Base-by-base conservation (phyloP, 495 filamentous ascomycete species). In the Talaromyces stipitatus region DNA sequence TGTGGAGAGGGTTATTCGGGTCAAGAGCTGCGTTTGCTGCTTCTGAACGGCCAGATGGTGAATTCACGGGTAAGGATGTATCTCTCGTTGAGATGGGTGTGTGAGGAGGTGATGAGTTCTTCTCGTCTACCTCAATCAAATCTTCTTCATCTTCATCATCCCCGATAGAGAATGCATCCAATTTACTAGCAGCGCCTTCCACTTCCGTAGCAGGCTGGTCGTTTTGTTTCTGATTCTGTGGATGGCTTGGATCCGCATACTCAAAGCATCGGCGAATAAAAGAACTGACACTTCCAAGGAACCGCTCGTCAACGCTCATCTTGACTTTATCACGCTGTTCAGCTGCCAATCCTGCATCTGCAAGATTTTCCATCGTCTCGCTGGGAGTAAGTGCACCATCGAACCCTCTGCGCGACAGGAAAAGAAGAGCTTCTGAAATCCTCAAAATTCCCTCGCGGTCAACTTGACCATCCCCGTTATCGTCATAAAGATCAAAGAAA, bases 181-280 rank as follows among this genome's bases (percentile, higher is more conserved):
- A 72, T 57, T 76, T 69, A 54, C 78, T 64, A 18, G 77, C 63
- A 52, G 69, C 59, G 61, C 76, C 65, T 33, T 60, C 63, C 2
- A 20, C 45, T 27, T 50, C 45, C 7, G 29, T 30, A 66, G n/a
- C n/a, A n/a, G 45, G n/a, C 27, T 16, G 16, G 24, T 18, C 50
- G 32, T 22, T 53, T 24, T 62, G 59, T 30, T 68, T 72, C 57
- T 82, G 77, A 53, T 84, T 80, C 29, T 76, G 79, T 0, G 85
- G 82, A 58, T 89, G 86, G 64, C 95, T 92, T 8, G 94, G 95
- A 67, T 98, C 94, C 16, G 94, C 94, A 66, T 98, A 98, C 73
- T 98, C 95, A 59, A 98, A 97, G 70, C 94, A 98, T 36, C 94
- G 82, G 53, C 91, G 79, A 54, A 97, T 97, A 69, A 98, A 98